Conservation (phyloP, 176 grass and related monocot genomes). For the Thalia dealbata region DNA sequence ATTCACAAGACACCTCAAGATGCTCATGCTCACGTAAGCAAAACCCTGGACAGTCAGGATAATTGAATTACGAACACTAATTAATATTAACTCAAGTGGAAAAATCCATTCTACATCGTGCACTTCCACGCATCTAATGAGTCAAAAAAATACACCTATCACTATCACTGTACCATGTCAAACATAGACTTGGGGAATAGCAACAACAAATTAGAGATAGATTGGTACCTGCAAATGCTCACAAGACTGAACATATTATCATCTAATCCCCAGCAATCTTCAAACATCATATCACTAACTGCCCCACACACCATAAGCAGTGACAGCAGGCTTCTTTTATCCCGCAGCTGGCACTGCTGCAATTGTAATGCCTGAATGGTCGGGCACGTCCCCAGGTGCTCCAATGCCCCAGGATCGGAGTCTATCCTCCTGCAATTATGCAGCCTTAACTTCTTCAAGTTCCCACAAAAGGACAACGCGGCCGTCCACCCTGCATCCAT, state of each 20-base stretch:
- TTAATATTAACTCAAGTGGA: not conserved
- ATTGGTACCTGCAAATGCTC: conserved; percentile 60
- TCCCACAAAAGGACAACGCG: conserved; percentile 68
- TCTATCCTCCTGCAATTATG: conserved; percentile 65
- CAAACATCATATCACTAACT: conserved; percentile 52
- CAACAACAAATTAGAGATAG: not conserved
- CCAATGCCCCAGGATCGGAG: conserved; percentile 49
- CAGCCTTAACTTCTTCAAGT: conserved; percentile 67
- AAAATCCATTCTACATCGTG: not conserved
- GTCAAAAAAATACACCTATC: not conserved
- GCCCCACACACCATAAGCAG: conserved; percentile 81
- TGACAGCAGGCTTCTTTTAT: conserved; percentile 46
- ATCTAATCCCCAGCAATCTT: conserved; percentile 93
- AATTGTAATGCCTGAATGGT: conserved; percentile 72
- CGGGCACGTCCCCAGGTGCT: conserved; percentile 82
- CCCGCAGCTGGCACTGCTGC: conserved; percentile 60
- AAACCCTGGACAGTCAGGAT: no score
- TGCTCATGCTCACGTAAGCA: no score
- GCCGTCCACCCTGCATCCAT: conserved; percentile 86
- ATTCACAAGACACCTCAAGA: no score
- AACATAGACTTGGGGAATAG: not conserved
- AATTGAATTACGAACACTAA: no score
- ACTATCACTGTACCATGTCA: not conserved
- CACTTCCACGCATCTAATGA: conserved; percentile 17
- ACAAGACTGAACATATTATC: conserved; percentile 61